Conservation (phyloP, 1,284 basidiomycete species). For the Schizophyllum amplum region DNA sequence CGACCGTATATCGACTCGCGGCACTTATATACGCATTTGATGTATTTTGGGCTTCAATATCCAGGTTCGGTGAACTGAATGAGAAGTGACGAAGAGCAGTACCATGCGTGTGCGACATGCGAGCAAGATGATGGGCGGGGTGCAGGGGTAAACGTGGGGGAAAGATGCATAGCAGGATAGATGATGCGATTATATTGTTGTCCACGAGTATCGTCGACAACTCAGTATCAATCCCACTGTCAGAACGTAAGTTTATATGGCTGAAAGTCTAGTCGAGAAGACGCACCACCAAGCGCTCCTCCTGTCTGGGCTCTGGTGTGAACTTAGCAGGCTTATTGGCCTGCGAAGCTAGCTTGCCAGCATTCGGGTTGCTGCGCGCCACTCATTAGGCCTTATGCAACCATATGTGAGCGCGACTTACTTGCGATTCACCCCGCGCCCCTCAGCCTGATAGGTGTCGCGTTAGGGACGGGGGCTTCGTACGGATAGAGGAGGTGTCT, state of each 20-base stretch:
- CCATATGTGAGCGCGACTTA: not conserved
- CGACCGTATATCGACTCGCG: too few relatives aligned
- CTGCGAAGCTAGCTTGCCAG: conserved; percentile 53
- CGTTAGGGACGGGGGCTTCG: conserved; percentile 4
- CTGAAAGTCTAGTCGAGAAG: conserved; percentile 6
- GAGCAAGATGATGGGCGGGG: too few relatives aligned
- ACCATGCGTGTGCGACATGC: too few relatives aligned
- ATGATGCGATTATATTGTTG: too few relatives aligned
- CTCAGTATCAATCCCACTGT: not conserved
- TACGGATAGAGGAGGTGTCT: conserved; percentile 20
- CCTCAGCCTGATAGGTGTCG: not conserved
- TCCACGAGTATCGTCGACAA: too few relatives aligned
- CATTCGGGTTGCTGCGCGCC: conserved; percentile 44
- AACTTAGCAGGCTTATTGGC: conserved; percentile 39
- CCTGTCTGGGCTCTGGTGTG: conserved; percentile 39
- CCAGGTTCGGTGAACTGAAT: too few relatives aligned
- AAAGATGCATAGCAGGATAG: too few relatives aligned
- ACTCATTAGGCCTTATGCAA: conserved; percentile 1
- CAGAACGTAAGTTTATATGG: not conserved
- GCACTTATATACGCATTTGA: too few relatives aligned
- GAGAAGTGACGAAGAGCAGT: too few relatives aligned
- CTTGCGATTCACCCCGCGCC: not conserved
- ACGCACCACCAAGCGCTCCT: conserved; percentile 57
- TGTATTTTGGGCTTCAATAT: too few relatives aligned
- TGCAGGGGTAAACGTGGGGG: too few relatives aligned